phyloP scores from a whole-genome alignment of 345 rosid genomes.

The Cardamine occulta region DNA sequence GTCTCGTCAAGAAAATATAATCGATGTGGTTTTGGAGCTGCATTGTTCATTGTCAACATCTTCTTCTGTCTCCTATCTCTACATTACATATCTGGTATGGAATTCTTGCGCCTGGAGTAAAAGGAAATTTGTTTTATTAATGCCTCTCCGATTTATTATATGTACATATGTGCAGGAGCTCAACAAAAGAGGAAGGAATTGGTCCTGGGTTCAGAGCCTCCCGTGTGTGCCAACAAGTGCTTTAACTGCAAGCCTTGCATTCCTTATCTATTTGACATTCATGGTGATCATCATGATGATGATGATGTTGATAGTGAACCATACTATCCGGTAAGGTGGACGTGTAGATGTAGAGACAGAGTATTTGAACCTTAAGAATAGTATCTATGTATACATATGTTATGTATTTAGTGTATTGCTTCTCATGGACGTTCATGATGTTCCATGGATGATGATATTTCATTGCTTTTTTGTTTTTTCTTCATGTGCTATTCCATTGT shows the following conservation, averaged over 20 bases:
- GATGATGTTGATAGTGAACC: constrained; percentile 41
- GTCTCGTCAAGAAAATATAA: constrained; percentile 18
- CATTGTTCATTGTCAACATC: constrained; percentile 29
- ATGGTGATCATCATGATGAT: constrained; percentile 33
- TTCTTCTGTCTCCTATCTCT: constrained; percentile 21
- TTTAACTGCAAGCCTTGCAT: constrained; percentile 67
- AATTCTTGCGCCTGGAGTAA: not conserved
- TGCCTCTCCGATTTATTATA: not conserved
- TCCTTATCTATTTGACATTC: constrained; percentile 59
- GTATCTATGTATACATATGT: not conserved
- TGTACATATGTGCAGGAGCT: constrained; percentile 1
- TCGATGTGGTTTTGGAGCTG: constrained; percentile 31
- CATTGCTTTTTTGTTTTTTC: not conserved
- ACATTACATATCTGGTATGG: constrained; percentile 30
- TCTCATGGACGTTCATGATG: constrained; percentile 21
- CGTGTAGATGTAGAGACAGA: constrained; percentile 67
- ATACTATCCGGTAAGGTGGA: constrained; percentile 76
- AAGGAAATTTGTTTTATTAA: not conserved
- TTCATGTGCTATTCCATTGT: not conserved
- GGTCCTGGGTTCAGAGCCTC: constrained; percentile 81
- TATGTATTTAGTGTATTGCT: constrained; percentile 8
- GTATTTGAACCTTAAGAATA: constrained; percentile 52
- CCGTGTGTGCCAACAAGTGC: constrained; percentile 54
- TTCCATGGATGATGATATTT: not conserved
- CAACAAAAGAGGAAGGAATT: constrained; percentile 30